Conservation (phyloP, 2,329 filamentous ascomycete genomes). For the Chrysoporthe austroafricana region DNA sequence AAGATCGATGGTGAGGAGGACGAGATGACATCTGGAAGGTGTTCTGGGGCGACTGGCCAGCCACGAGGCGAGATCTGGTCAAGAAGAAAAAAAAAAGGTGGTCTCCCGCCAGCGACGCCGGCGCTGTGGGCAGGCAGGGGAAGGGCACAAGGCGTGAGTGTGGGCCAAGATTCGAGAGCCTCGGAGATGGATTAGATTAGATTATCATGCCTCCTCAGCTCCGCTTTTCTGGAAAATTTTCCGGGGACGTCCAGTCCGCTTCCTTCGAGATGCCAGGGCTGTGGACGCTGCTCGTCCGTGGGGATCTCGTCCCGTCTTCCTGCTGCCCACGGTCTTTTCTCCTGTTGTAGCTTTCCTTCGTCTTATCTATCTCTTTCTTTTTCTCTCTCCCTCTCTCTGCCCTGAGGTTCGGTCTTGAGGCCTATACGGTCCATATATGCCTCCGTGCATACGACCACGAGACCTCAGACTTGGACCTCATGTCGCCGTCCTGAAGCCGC, state of each 20-base stretch:
- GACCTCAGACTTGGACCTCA: neutral
- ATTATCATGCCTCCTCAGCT: neutral
- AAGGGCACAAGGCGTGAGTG: conserved; percentile 10
- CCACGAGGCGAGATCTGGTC: neutral
- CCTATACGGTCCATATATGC: no score
- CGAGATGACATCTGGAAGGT: neutral
- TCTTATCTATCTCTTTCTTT: no score
- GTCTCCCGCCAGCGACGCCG: conserved; percentile 10
- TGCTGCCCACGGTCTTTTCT: no score
- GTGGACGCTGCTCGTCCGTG: no score
- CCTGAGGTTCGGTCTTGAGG: no score
- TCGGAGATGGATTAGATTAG: conserved; percentile 13
- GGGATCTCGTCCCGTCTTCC: no score
- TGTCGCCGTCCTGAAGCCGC: neutral
- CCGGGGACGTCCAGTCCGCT: no score
- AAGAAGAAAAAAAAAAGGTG: neutral
- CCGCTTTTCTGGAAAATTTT: neutral
- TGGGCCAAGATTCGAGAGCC: conserved; percentile 13
- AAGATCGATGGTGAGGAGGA: neutral
- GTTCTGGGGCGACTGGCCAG: no score
- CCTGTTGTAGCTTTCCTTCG: no score
- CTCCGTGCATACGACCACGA: no score
- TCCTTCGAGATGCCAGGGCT: no score
- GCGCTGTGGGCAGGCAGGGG: conserved; percentile 23
- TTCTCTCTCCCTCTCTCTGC: no score